Base-by-base conservation (phyloP, 2,329 filamentous ascomycete genomes). In the Venturia carpophila region DNA sequence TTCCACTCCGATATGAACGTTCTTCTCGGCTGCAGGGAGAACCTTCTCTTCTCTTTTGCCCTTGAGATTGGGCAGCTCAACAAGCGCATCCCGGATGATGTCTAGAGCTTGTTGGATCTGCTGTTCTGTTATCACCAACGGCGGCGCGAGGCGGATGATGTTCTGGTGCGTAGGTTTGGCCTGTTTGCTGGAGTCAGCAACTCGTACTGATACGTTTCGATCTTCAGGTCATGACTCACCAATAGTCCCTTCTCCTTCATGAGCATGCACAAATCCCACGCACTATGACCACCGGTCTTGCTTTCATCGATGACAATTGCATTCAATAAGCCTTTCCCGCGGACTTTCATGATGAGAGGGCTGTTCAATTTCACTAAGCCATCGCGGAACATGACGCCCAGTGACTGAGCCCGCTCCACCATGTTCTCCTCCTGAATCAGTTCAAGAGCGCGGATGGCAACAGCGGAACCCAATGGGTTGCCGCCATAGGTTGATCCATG, bases 401-500 rank as follows among this genome's bases (percentile, higher is more conserved):
- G 80, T 69, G 81, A 81, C 75, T 97, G 87, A 3, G 94, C 92
- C 65, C 87, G 88, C 73, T 90, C 87, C 30, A 91, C 89, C 79
- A 99, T 85, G 68, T 91, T 83, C 78, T 96, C 92, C 75, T 99
- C 94, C 73, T 93, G 86, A 70, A 99, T 88, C 64, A 99, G 84
- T 81, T 99, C 92, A 56, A 99, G 83, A 24, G 94, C 94, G 68
- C 92, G 90, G 74, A 99, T 96, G 30, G 93, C 95, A 39, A 99
- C 91, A 47, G 94, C 94, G 71, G 92, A 97, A 30, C 92, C 94
- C 15, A 99, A 83, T 21, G 94, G 94, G 79, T 99, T 99, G 62
- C 94, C 94, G 67, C 94, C 94, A 73, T 97, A 99, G n/a, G 94
- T 99, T 52, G 91, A 96, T 61, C 94, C 94, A 78, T 99, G 94